Evolutionary conservation across 257 asterid species (phyloP).

Genomic region (Avicennia marina): DNA sequence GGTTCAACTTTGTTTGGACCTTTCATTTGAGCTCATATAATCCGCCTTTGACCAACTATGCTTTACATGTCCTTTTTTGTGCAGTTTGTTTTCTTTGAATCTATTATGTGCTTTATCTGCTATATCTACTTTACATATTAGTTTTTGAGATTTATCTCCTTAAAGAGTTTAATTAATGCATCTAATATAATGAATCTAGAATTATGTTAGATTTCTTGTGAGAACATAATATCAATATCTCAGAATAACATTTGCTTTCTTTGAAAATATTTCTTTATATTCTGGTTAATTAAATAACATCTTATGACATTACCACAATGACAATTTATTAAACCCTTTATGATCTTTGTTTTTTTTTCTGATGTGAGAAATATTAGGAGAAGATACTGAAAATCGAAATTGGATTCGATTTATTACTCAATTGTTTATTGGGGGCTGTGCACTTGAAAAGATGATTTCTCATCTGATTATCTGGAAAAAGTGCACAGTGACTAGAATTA

Average conservation of each 20-base stretch:
- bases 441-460: conserved; percentile 11
- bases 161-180: background rate
- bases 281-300: background rate
- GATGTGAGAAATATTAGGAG: conserved; percentile 6
- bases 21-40: background rate
- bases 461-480: background rate
- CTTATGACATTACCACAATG: conserved; percentile 1
- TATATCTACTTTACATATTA: too few species aligned
- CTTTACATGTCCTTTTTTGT: background rate
- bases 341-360: background rate
- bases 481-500: background rate
- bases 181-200: background rate
- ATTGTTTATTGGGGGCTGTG: background rate
- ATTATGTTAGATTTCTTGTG: background rate
- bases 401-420: background rate
- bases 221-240: background rate
- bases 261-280: background rate
- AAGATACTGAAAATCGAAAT: background rate
- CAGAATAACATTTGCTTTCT: background rate
- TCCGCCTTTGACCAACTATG: background rate
- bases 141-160: background rate
- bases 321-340: background rate
- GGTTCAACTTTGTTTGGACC: background rate
- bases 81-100: background rate
- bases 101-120: background rate